Base-by-base conservation (phyloP, 2,329 filamentous ascomycete genomes). In the Pseudopithomyces maydicus region DNA sequence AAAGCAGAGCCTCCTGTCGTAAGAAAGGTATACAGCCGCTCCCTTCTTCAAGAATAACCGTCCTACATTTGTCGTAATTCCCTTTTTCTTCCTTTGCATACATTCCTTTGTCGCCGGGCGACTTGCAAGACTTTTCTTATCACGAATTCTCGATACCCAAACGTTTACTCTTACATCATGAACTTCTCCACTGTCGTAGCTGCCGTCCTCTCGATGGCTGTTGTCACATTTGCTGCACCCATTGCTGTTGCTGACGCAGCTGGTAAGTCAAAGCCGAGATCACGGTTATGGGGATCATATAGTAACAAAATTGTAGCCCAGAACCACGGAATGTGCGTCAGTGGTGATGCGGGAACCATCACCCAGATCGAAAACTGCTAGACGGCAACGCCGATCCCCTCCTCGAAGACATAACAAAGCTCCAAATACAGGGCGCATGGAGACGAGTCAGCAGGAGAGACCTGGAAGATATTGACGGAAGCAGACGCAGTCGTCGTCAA, bases 271-370 rank as follows among this genome's bases (percentile, higher is more conserved):
- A 15, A 20, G 11, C 14, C 2, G 3, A 22, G 8, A 33, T 1
- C 11, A 29, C 7, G 33, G 26, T 52, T 2, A 14, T 32, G 3
- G 8, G 17, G n/a, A 4, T 29, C 33, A 19, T 23, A 22, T 45
- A 35, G 20, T 45, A 14, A 53, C 14, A 3, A 19, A 15, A 45
- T 6, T 10, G 7, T 36, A 53, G 50, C 50, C 50, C 50, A 53
- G 19, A 74, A 75, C 63, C 73, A 75, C 61, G 73, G 73, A 57
- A 73, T 72, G 65, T 75, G 73, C 53, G 72, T 75, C 59, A 63
- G 60, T 44, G 57, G 63, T 53, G 19, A 44, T 7, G 62, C 38
- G n/a, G 65, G 62, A 38, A 48, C 47, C 8, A 51, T 70, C 36
- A 57, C 54, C 35, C 61, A 72, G 60, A 68, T 71, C 36, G 39